These are phyloP conservation scores for Erodium maritimum DNA, from an alignment of 345 rosid species.

Conservation along the genomic window DNA sequence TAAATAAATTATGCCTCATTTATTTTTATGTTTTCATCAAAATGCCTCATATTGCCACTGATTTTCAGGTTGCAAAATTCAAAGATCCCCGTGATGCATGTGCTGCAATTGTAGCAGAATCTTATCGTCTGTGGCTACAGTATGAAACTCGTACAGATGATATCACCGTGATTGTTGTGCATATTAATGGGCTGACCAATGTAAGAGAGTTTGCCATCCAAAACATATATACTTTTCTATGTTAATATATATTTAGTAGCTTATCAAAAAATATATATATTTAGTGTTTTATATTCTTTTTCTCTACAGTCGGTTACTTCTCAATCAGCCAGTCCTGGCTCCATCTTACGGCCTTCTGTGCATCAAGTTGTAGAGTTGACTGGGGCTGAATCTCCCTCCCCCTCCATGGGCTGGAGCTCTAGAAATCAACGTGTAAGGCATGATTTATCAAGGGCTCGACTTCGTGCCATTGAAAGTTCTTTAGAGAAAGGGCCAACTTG, in stretches of 20 bases:
- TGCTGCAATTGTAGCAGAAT: slow-evolving; percentile 99
- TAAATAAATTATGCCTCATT: not conserved
- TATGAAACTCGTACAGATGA: slow-evolving; percentile 99
- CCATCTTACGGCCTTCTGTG: slow-evolving; percentile 34
- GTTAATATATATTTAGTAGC: not conserved
- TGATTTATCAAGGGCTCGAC: slow-evolving; percentile 88
- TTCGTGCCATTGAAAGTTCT: slow-evolving; percentile 87
- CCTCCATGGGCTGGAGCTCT: slow-evolving; percentile 66
- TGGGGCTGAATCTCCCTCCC: slow-evolving; percentile 88
- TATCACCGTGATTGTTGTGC: slow-evolving; percentile 90
- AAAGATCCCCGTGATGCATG: slow-evolving; percentile 99
- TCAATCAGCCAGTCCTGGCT: slow-evolving; percentile 30
- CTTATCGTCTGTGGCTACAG: slow-evolving; percentile 96
- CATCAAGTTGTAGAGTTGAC: slow-evolving; percentile 75
- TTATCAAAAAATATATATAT: too few species aligned
- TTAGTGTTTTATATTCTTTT: slow-evolving; percentile 6
- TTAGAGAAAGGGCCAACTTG: slow-evolving; percentile 73
- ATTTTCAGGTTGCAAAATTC: slow-evolving; percentile 77
- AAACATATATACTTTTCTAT: not conserved
- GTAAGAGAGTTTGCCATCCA: slow-evolving; percentile 32
- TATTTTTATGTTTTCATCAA: not conserved
- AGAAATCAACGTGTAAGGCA: slow-evolving; percentile 67
- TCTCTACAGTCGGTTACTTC: slow-evolving; percentile 42
- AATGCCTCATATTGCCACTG: slow-evolving; percentile 1
- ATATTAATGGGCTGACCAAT: slow-evolving; percentile 58